Evolutionary conservation across 176 grass and related monocot genomes (phyloP).

Genomic region (Avena insularis): DNA sequence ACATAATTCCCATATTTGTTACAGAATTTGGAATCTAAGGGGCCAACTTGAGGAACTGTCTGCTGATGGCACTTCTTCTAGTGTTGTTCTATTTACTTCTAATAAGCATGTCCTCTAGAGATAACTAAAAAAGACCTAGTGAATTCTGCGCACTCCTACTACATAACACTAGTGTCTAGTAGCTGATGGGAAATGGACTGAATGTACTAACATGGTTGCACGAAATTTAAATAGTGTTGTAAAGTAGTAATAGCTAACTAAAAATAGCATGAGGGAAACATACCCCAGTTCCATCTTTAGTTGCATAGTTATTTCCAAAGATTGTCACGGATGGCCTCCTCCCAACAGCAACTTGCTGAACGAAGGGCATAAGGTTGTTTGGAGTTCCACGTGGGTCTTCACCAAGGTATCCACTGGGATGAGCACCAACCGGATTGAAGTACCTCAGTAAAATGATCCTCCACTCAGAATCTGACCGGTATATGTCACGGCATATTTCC

Average conservation of each 20-base stretch:
- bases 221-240: slow-evolving; percentile 20
- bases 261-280: slow-evolving; percentile 26
- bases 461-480: slow-evolving; percentile 81
- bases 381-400: slow-evolving; percentile 92
- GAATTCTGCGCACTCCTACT: not conserved
- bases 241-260: slow-evolving; percentile 4
- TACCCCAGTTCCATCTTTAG: slow-evolving; percentile 98
- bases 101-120: not conserved
- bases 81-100: not conserved
- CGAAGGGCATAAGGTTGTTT: slow-evolving; percentile 98
- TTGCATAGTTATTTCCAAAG: slow-evolving; percentile 91
- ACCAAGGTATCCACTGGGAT: slow-evolving; percentile 89
- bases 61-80: slow-evolving; percentile 10
- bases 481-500: slow-evolving; percentile 87
- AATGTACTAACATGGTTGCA: slow-evolving; percentile 12
- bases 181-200: not conserved
- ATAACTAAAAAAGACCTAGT: slow-evolving; percentile 16
- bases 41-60: slow-evolving; percentile 1
- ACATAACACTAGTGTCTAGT: slow-evolving; percentile 13
- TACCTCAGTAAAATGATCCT: slow-evolving; percentile 94
- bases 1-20: slow-evolving; percentile 8
- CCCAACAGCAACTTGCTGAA: slow-evolving; percentile 98
- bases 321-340: slow-evolving; percentile 84
- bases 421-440: slow-evolving; percentile 96
- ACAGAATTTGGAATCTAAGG: slow-evolving; percentile 15